A percentile compares a stretch with the other conserved stretches of the same genome.
These are phyloP conservation scores for Solanum dulcamara DNA, from an alignment of 257 asterid genomes.

Conservation along the genomic window DNA sequence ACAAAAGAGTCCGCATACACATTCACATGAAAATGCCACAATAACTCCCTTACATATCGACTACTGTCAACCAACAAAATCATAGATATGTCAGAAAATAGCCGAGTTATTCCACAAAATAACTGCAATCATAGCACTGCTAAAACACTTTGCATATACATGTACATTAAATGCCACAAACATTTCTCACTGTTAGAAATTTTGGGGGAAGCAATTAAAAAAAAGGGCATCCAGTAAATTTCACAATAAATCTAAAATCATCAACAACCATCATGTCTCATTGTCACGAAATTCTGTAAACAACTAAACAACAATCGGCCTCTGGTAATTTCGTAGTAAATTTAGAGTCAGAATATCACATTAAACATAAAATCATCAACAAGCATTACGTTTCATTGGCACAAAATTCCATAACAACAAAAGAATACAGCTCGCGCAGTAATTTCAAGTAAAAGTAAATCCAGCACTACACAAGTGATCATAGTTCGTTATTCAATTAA, in stretches of 20 bases:
- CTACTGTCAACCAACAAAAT: neutral
- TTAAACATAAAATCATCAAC: neutral
- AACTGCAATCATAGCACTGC: neutral
- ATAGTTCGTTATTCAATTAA: neutral
- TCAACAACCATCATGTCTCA: neutral
- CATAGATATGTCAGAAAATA: neutral
- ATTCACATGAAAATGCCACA: neutral
- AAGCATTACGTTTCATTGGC: neutral
- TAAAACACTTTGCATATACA: neutral
- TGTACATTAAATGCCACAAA: neutral
- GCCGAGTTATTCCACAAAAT: neutral
- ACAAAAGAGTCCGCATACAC: neutral
- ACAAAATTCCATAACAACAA: neutral
- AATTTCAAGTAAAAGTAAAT: neutral
- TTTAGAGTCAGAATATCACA: neutral
- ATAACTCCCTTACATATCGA: neutral
- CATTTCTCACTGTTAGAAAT: neutral
- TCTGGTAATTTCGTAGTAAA: neutral
- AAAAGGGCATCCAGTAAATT: neutral
- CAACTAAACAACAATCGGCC: neutral
- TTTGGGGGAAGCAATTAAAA: neutral
- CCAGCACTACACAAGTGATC: neutral
- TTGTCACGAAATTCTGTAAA: neutral
- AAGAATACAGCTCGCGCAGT: neutral
- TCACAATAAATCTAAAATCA: neutral